These are phyloP conservation scores for Hyparrhenia diplandra DNA, from an alignment of 176 grass and related monocot genomes.

Conservation along the genomic window DNA sequence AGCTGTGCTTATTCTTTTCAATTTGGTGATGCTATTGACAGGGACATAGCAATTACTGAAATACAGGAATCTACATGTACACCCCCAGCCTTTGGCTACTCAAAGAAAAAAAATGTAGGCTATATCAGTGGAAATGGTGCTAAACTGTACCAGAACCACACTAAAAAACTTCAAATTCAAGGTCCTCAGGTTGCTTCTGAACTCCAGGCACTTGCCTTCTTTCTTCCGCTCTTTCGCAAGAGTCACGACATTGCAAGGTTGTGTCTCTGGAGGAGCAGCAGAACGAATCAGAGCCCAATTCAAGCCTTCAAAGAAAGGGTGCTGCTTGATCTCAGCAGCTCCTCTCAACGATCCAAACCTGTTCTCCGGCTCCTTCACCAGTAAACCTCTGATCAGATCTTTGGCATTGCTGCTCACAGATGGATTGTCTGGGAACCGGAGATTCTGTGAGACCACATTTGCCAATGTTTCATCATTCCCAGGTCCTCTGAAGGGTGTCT, in stretches of 20 bases:
- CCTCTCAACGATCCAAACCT: conserved; percentile 55
- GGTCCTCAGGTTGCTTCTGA: conserved; percentile 45
- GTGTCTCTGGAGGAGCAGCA: conserved; percentile 57
- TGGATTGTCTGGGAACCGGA: conserved; percentile 57
- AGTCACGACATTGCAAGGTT: conserved; percentile 38
- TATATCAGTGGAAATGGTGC: conserved; percentile 10
- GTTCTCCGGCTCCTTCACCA: conserved; percentile 69
- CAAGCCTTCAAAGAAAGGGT: conserved; percentile 68
- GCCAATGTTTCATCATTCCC: conserved; percentile 69
- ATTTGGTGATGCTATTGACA: conserved; percentile 46
- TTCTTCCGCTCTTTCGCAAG: conserved; percentile 39
- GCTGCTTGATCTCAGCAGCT: conserved; percentile 78
- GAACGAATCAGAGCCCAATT: conserved; percentile 72
- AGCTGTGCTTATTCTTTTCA: conserved; percentile 31
- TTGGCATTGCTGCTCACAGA: conserved; percentile 47
- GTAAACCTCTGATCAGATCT: conserved; percentile 63
- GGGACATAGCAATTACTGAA: conserved; percentile 22
- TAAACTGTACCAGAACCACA: conserved; percentile 29
- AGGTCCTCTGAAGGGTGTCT: conserved; percentile 66
- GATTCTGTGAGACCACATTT: conserved; percentile 68
- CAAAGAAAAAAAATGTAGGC: conserved; percentile 39
- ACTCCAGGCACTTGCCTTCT: conserved; percentile 69
- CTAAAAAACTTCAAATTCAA: conserved; percentile 76
- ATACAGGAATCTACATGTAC: conserved; percentile 57
- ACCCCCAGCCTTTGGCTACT: conserved; percentile 40